These are phyloP conservation scores for Suhomyces emberorum DNA, from an alignment of 805 yeast species.

Conservation along the genomic window DNA sequence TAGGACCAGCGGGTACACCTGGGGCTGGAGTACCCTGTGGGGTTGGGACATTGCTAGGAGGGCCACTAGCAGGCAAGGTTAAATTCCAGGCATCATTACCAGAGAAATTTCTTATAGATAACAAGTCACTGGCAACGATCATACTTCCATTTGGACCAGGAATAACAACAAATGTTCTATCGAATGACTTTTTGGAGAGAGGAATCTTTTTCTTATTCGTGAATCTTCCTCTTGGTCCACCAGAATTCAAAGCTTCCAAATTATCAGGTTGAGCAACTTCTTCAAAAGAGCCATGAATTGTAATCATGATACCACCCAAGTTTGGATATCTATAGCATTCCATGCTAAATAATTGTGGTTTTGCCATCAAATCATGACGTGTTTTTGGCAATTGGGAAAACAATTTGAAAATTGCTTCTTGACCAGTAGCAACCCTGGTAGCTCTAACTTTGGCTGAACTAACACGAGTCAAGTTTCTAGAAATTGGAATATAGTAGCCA, in stretches of 20 bases:
- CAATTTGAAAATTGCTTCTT: slow-evolving; percentile 54
- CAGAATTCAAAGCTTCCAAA: slow-evolving; percentile 15
- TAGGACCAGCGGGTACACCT: slow-evolving; percentile 14
- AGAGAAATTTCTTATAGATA: slow-evolving; percentile 61
- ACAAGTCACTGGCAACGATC: slow-evolving; percentile 83
- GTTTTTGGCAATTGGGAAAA: slow-evolving; percentile 76
- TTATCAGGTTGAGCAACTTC: slow-evolving; percentile 60
- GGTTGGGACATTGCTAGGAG: slow-evolving; percentile 6
- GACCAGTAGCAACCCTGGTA: slow-evolving; percentile 65
- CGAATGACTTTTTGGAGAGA: slow-evolving; percentile 71
- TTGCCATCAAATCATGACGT: slow-evolving; percentile 61
- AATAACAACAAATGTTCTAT: slow-evolving; percentile 76
- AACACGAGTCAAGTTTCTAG: slow-evolving; percentile 73
- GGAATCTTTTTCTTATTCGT: slow-evolving; percentile 24
- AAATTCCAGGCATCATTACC: slow-evolving; percentile 56
- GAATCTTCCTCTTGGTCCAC: slow-evolving; percentile 13
- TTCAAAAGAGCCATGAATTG: slow-evolving; percentile 80
- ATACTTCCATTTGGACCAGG: slow-evolving; percentile 65
- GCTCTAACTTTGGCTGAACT: slow-evolving; percentile 52
- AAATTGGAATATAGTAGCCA: slow-evolving; percentile 66
- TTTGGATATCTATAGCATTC: slow-evolving; percentile 73
- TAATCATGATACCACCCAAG: slow-evolving; percentile 72
- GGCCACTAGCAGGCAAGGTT: slow-evolving; percentile 6
- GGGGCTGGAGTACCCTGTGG: slow-evolving; percentile 11
- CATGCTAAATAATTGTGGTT: slow-evolving; percentile 67